Base-by-base conservation (phyloP, 192 early-diverging fungal genomes). In the Backusella sp. region DNA sequence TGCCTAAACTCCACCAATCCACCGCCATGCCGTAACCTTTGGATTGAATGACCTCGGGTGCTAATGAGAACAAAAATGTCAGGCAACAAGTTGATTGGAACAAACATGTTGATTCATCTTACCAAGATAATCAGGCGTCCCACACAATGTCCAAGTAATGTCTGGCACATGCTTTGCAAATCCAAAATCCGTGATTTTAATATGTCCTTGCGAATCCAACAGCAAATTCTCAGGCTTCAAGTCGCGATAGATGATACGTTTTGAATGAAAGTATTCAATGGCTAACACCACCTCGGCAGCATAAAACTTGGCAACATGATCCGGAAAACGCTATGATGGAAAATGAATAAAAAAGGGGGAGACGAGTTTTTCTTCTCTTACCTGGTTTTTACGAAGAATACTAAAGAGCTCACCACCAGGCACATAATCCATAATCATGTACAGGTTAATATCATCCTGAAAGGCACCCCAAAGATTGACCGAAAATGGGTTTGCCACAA, bases 1-100 rank as follows among this genome's bases (percentile, higher is more conserved):
- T 96, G 46, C 97, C 97, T 37, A 99, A 85, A 35, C 96, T 95
- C 97, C 97, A 99, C 97, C 97, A 99, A 81, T 99, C 97, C 8
- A 98, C 97, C 6, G 97, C 91, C 80, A 96, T 97, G 7, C 95
- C 94, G 77, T 99, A 96, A 35, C 97, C 97, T 86, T 94, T 96
- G 74, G 92, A 92, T 82, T 96, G 95, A 86, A 99, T 99, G 73
- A 99, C 98, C 82, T 93, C 94, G 15, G 97, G 97, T 46, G 97
- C 97, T 71, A 96, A 84, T 95, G 84, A 12, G 23, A 30, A 28
- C 28, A 28, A 28, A 0, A 28, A 62, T 30, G 56, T 36, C 59
- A 32, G 32, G 32, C 28, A 28, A 3, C 32, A 32, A 23, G 14
- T 1, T 7, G n/a, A 28, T 49, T 44, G 8, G 2, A 14, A 32